Conservation (phyloP, 129 eudicot species). For the Flaveria brownii region DNA sequence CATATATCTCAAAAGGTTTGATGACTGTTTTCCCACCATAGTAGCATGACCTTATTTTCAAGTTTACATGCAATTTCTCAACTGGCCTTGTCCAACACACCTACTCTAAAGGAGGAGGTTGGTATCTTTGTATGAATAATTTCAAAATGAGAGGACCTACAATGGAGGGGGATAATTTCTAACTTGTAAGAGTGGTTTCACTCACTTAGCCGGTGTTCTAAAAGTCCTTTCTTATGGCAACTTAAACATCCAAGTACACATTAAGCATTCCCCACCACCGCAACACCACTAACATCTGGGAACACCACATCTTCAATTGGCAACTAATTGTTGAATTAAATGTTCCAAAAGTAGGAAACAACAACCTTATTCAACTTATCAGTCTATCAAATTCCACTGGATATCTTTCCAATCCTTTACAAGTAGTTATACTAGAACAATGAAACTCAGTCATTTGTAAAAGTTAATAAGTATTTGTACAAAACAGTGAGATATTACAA, state of each 20-base stretch:
- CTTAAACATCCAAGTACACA: not conserved
- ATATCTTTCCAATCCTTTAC: not conserved
- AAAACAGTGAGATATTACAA: not conserved
- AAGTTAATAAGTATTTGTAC: constrained; percentile 2
- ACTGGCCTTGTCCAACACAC: not conserved
- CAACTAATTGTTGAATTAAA: constrained; percentile 16
- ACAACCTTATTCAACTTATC: constrained; percentile 15
- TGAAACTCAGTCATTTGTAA: not conserved
- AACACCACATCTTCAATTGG: constrained; percentile 3
- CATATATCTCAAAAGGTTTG: not conserved
- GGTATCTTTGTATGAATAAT: constrained; percentile 7
- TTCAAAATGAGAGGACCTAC: not conserved
- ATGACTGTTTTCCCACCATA: not conserved
- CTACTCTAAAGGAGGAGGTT: not conserved
- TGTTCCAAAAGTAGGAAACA: constrained; percentile 3
- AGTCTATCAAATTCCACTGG: not conserved
- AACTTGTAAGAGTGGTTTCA: not conserved
- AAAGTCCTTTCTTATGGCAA: not conserved
- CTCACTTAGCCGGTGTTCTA: not conserved
- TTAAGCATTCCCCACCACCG: not conserved
- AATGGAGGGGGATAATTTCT: not conserved
- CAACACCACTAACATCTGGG: not conserved
- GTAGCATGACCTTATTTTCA: constrained; percentile 4
- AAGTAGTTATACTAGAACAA: constrained; percentile 2
- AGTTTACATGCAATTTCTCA: not conserved